Percentiles rank a stretch among this genome's conserved stretches.
These are phyloP conservation scores for Atkinsonella hypoxylon DNA, from an alignment of 2,329 filamentous ascomycete genomes.

Conservation along the genomic window DNA sequence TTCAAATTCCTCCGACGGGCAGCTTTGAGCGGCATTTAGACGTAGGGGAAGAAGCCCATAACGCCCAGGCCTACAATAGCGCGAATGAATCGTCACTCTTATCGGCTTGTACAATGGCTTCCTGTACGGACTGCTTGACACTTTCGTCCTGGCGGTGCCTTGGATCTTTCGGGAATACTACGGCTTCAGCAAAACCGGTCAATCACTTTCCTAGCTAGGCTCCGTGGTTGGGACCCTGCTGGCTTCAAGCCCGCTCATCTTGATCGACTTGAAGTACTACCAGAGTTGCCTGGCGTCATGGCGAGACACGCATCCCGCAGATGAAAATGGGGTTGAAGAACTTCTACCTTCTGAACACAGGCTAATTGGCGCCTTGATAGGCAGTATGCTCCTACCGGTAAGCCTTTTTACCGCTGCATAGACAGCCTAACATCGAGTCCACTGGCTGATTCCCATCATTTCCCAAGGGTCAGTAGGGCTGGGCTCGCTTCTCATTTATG, in stretches of 20 bases:
- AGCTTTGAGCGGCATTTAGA: not conserved
- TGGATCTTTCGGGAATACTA: conserved; percentile 53
- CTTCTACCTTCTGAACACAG: conserved; percentile 53
- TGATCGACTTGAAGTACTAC: conserved; percentile 41
- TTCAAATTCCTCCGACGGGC: not conserved
- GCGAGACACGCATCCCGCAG: conserved; percentile 25
- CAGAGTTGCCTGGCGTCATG: conserved; percentile 39
- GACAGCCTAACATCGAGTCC: conserved; percentile 29
- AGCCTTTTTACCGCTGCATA: conserved; percentile 60
- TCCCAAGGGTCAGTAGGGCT: conserved; percentile 16
- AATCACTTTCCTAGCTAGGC: conserved; percentile 55
- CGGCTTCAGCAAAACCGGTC: conserved; percentile 46
- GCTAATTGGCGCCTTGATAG: conserved; percentile 49
- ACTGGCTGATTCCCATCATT: conserved; percentile 15
- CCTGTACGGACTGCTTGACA: conserved; percentile 44
- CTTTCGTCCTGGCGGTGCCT: conserved; percentile 49
- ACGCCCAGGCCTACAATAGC: not conserved
- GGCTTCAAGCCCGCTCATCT: conserved; percentile 25
- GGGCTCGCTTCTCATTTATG: conserved; percentile 16
- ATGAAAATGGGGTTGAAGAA: conserved; percentile 29
- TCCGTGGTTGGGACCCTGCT: conserved; percentile 54
- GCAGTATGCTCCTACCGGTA: conserved; percentile 46
- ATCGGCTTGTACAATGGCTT: conserved; percentile 56
- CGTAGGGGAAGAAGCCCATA: not conserved
- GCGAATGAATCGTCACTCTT: conserved; percentile 45